These are phyloP conservation scores for Phaffomyces opuntiae DNA, from an alignment of 805 yeast species.

Conservation along the genomic window DNA sequence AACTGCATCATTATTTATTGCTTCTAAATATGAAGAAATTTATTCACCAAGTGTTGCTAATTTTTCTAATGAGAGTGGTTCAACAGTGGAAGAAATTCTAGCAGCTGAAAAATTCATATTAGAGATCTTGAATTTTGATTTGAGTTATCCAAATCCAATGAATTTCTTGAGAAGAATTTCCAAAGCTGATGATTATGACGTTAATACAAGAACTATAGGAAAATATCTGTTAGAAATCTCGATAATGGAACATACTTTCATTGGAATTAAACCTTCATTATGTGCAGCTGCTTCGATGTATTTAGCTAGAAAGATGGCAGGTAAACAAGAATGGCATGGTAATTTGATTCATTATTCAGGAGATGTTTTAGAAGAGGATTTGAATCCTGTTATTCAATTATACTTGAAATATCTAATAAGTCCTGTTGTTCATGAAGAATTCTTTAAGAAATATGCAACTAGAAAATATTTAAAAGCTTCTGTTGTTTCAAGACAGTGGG, in stretches of 20 bases:
- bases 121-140: slow-evolving; percentile 65
- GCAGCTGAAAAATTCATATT: slow-evolving; percentile 80
- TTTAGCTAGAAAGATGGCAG: slow-evolving; percentile 70
- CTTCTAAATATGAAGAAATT: slow-evolving; percentile 92
- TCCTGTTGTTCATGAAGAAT: slow-evolving; percentile 86
- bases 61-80: slow-evolving; percentile 80
- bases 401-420: slow-evolving; percentile 69
- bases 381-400: slow-evolving; percentile 66
- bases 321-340: slow-evolving; percentile 71
- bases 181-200: slow-evolving; percentile 90
- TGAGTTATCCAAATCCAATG: slow-evolving; percentile 89
- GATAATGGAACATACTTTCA: slow-evolving; percentile 69
- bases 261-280: slow-evolving; percentile 72
- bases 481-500: slow-evolving; percentile 77
- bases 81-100: slow-evolving; percentile 73
- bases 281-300: slow-evolving; percentile 91
- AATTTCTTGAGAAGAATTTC: slow-evolving; percentile 86
- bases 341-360: slow-evolving; percentile 89
- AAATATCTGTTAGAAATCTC: slow-evolving; percentile 80
- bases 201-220: slow-evolving; percentile 83
- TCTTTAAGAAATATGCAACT: slow-evolving; percentile 87
- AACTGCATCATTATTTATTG: slow-evolving; percentile 78
- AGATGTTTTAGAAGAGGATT: slow-evolving; percentile 69
- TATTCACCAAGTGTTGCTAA: slow-evolving; percentile 81
- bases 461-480: slow-evolving; percentile 84